phyloP scores from a whole-genome alignment of 176 grass and related monocot genomes.

The Oryza officinalis region DNA sequence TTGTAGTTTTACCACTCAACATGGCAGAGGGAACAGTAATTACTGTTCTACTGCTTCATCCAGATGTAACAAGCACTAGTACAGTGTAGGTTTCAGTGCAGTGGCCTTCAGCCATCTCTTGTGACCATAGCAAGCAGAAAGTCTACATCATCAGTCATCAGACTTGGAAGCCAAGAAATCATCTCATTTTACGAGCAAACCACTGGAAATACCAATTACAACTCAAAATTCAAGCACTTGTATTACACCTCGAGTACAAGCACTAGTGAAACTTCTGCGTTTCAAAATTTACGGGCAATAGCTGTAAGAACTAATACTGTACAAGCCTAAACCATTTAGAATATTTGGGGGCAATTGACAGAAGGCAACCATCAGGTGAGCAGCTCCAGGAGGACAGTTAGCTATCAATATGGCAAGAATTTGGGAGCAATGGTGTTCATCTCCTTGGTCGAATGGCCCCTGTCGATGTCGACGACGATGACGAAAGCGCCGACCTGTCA shows the following conservation, averaged over 20 bases:
- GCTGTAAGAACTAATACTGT: slow-evolving; percentile 7
- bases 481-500: slow-evolving; percentile 37
- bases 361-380: neutral
- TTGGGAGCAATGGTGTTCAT: slow-evolving; percentile 4
- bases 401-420: slow-evolving; percentile 9
- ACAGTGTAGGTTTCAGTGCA: neutral
- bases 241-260: neutral
- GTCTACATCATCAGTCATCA: neutral
- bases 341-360: neutral
- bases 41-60: neutral
- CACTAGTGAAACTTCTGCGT: neutral
- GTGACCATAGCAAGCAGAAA: no score
- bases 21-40: neutral
- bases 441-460: slow-evolving; percentile 35
- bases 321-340: neutral
- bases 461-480: slow-evolving; percentile 41
- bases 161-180: neutral
- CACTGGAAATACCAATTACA: neutral
- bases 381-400: neutral
- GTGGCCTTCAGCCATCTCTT: neutral
- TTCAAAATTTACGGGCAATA: neutral
- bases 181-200: neutral
- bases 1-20: neutral
- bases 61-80: neutral
- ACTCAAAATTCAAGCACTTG: slow-evolving; percentile 17